Evolutionary conservation across 495 filamentous ascomycete genomes (phyloP).

Genomic region (Aspergillus taichungensis): DNA sequence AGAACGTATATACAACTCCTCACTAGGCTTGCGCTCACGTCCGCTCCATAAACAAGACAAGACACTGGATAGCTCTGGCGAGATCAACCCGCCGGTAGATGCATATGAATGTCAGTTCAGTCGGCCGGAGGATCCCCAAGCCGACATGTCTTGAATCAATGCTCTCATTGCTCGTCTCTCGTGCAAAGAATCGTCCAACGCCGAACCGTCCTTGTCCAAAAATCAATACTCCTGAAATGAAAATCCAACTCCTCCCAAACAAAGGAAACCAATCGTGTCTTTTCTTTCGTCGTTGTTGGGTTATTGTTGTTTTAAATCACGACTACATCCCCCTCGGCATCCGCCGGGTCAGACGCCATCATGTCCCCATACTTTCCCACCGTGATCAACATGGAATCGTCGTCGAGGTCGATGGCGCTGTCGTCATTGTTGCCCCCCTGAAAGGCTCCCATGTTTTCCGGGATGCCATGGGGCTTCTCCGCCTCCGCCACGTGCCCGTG

Average conservation of each 20-base stretch:
- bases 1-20: background rate
- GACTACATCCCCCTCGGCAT: slow-evolving; percentile 42
- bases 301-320: slow-evolving; percentile 23
- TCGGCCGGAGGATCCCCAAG: slow-evolving; percentile 3
- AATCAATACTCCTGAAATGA: slow-evolving; percentile 16
- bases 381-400: slow-evolving; percentile 38
- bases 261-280: slow-evolving; percentile 6
- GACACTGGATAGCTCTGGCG: slow-evolving; percentile 7
- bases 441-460: slow-evolving; percentile 23
- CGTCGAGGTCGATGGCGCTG: slow-evolving; percentile 40
- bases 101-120: slow-evolving; percentile 10
- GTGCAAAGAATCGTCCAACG: slow-evolving; percentile 31
- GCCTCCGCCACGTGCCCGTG: slow-evolving; percentile 7
- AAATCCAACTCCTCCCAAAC: slow-evolving; percentile 19
- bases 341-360: slow-evolving; percentile 41
- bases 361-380: slow-evolving; percentile 43
- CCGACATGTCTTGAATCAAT: slow-evolving; percentile 14
- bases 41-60: background rate
- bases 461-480: slow-evolving; percentile 16
- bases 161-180: slow-evolving; percentile 32
- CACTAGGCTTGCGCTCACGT: background rate
- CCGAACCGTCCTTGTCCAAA: slow-evolving; percentile 21
- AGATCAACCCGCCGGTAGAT: slow-evolving; percentile 19
- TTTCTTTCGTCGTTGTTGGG: no score
- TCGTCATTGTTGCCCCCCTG: slow-evolving; percentile 37